Percentiles rank a stretch among this genome's conserved stretches.
Conservation (phyloP, 1,284 basidiomycete genomes). For the Marasmius tenuissimus region DNA sequence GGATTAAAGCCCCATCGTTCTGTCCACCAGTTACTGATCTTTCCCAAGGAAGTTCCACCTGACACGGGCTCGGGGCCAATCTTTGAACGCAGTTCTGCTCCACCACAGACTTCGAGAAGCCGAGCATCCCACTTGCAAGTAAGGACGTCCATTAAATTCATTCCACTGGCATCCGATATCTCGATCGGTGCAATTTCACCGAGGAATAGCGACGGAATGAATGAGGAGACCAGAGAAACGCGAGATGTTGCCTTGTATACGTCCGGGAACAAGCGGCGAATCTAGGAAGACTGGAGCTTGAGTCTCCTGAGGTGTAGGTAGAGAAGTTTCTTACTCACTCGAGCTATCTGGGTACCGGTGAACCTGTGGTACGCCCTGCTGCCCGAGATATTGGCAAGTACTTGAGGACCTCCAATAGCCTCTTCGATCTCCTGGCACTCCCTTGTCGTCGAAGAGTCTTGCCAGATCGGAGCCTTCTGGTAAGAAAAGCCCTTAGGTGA, state of each 20-base stretch:
- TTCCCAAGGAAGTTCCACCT: constrained; percentile 68
- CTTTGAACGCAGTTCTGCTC: constrained; percentile 66
- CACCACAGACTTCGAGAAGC: constrained; percentile 63
- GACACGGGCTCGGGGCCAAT: constrained; percentile 80
- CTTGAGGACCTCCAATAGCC: constrained; percentile 67
- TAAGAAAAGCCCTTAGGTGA: constrained; percentile 69
- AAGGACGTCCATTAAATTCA: constrained; percentile 82
- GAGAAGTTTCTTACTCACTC: constrained; percentile 40
- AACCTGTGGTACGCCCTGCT: constrained; percentile 88
- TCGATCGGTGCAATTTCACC: constrained; percentile 71
- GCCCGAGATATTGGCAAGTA: constrained; percentile 75
- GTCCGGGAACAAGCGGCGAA: constrained; percentile 57
- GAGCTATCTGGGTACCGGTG: constrained; percentile 83
- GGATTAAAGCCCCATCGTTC: constrained; percentile 75
- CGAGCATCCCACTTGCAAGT: constrained; percentile 69
- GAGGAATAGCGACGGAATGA: constrained; percentile 79
- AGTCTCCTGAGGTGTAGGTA: neutral
- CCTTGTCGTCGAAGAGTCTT: constrained; percentile 82
- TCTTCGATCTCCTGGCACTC: constrained; percentile 76
- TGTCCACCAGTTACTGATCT: constrained; percentile 71
- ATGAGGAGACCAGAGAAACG: constrained; percentile 83
- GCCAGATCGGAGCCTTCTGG: constrained; percentile 83
- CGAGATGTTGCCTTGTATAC: constrained; percentile 67
- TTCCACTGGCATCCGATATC: constrained; percentile 85
- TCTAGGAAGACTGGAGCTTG: constrained; percentile 36